phyloP scores from a whole-genome alignment of 208 protist species.

The Phytomonas sp. region DNA sequence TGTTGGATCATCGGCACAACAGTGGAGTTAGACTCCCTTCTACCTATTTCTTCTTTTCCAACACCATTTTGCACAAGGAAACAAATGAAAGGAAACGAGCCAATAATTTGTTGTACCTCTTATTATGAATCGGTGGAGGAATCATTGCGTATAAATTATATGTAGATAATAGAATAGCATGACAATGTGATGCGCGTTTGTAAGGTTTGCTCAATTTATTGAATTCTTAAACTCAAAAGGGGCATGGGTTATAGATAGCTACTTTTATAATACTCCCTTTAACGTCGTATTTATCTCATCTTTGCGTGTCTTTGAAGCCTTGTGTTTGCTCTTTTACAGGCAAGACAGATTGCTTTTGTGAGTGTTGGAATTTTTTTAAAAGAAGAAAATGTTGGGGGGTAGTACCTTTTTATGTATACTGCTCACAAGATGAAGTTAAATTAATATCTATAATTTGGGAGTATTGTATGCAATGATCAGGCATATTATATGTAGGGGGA shows the following conservation, averaged over 20 bases:
- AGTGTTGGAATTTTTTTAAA: background rate
- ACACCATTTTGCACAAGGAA: background rate
- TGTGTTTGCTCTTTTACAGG: background rate
- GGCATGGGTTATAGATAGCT: background rate
- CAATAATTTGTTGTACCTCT: background rate
- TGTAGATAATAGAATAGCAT: background rate
- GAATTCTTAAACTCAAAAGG: background rate
- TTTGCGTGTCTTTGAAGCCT: background rate
- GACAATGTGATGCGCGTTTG: background rate
- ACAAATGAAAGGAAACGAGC: background rate
- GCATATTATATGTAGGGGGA: background rate
- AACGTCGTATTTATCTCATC: background rate
- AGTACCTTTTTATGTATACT: constrained; percentile 7
- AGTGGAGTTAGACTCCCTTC: constrained; percentile 11
- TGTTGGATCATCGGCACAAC: background rate
- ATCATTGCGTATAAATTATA: background rate
- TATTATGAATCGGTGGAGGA: too few relatives aligned
- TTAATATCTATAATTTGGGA: constrained; percentile 10
- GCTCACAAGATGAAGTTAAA: background rate
- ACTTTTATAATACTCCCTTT: background rate
- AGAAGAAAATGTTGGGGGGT: background rate
- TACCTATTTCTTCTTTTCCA: background rate
- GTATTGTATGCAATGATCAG: background rate
- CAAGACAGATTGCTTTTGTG: background rate
- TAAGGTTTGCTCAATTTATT: background rate